A percentile compares a stretch with the other conserved stretches of the same genome.
Conservation (phyloP, 306 rosid genomes). For the Astragalus membranaceus region DNA sequence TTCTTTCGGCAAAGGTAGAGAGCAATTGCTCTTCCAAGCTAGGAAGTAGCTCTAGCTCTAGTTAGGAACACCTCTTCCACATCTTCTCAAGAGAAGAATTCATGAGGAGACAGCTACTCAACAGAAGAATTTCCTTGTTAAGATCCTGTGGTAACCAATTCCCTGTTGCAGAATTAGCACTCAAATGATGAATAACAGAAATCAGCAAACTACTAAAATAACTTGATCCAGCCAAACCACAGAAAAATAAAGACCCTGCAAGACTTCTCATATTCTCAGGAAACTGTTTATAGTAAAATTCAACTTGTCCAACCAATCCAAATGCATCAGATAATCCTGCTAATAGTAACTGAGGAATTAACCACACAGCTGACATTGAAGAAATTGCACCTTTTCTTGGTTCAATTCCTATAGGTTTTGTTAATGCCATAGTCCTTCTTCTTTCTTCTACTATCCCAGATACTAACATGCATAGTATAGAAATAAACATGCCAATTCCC, state of each 20-base stretch:
- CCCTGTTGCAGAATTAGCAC: constrained; percentile 30
- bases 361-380: constrained; percentile 75
- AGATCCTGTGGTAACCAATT: constrained; percentile 77
- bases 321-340: constrained; percentile 67
- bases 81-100: too few species aligned
- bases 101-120: too few species aligned
- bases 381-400: too few species aligned
- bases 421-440: constrained; percentile 47
- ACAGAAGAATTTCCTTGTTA: too few species aligned
- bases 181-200: constrained; percentile 34
- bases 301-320: constrained; percentile 57
- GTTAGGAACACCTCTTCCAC: too few species aligned
- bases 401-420: too few species aligned
- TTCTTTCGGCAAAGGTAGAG: too few species aligned
- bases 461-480: constrained; percentile 44
- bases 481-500: constrained; percentile 60
- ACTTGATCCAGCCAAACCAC: constrained; percentile 54
- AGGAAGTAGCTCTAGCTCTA: too few species aligned
- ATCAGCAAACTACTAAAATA: constrained; percentile 56
- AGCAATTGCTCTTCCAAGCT: too few species aligned
- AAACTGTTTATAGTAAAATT: constrained; percentile 85
- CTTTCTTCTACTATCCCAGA: constrained; percentile 53
- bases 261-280: constrained; percentile 95
- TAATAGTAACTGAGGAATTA: constrained; percentile 63
- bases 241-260: constrained; percentile 58